phyloP scores from a whole-genome alignment of 176 grass and related monocot species.

The Oryza brachyantha region DNA sequence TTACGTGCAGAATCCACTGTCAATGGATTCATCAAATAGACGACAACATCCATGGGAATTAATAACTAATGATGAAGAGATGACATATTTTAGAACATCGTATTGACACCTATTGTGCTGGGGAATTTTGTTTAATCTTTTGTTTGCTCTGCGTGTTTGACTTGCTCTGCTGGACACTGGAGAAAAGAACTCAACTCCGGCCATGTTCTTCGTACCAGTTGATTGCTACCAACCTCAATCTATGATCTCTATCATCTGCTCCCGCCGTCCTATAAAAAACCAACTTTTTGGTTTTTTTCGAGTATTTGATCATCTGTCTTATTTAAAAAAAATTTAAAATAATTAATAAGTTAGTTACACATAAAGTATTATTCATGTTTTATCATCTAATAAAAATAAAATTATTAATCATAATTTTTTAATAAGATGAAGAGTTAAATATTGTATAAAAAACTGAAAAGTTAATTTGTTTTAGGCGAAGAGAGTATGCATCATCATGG shows the following conservation, averaged over 20 bases:
- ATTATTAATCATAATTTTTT: no score
- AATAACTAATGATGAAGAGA: background rate
- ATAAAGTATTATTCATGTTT: no score
- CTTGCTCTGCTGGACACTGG: background rate
- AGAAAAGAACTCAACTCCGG: background rate
- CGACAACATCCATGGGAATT: background rate
- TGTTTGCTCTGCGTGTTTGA: background rate
- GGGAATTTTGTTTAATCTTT: background rate
- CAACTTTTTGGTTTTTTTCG: no score
- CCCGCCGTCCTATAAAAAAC: no score
- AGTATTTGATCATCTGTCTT: no score
- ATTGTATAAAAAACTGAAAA: no score
- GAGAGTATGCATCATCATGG: constrained; percentile 20
- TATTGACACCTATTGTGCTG: background rate
- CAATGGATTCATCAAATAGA: background rate
- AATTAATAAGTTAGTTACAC: no score
- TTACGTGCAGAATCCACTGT: background rate
- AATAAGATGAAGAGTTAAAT: no score
- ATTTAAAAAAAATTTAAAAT: no score
- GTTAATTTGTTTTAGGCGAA: no score
- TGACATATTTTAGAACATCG: background rate
- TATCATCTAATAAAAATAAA: no score
- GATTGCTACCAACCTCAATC: constrained; percentile 21
- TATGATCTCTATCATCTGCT: background rate
- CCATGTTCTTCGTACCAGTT: background rate